These are phyloP conservation scores for sunflower (Helianthus annuus) DNA, from an alignment of 129 eudicot genomes.

Conservation along the genomic window HanXRQr2.0-SUNRISE NC_035442.2:142157669-142158168, in stretches of 20 bases:
- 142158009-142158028: slow-evolving; percentile 96
- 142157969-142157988: slow-evolving; percentile 54
- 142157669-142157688: slow-evolving; percentile 85
- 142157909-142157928: too few species aligned
- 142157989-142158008: slow-evolving; percentile 83
- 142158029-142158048: slow-evolving; percentile 83
- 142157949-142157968: not conserved
- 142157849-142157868: too few species aligned
- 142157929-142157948: not conserved
- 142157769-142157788: slow-evolving; percentile 5
- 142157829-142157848: slow-evolving; percentile 1
- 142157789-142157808: not conserved
- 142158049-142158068: slow-evolving; percentile 64
- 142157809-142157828: not conserved
- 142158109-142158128: slow-evolving; percentile 68
- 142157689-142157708: slow-evolving; percentile 78
- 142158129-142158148: slow-evolving; percentile 82
- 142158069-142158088: slow-evolving; percentile 52
- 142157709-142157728: slow-evolving; percentile 90
- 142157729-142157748: slow-evolving; percentile 58
- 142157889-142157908: too few species aligned
- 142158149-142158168: slow-evolving; percentile 63
- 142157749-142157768: slow-evolving; percentile 12
- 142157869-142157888: too few species aligned
- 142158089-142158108: slow-evolving; percentile 53